phyloP scores from a whole-genome alignment of 1,284 basidiomycete genomes.

The Neonothopanus nambi region DNA sequence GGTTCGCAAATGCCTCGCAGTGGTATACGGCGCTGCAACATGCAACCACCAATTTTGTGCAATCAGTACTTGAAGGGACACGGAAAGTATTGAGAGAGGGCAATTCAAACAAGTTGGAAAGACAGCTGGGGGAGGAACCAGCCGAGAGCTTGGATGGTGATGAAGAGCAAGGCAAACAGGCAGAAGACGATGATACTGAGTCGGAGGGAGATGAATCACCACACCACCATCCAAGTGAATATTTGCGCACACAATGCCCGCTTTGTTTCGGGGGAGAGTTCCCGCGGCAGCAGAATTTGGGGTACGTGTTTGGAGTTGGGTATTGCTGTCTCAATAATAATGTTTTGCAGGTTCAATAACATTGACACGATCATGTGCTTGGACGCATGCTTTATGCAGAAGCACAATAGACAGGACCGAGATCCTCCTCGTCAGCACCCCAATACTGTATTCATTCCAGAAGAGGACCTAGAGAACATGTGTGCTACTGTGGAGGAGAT shows the following conservation, averaged over 20 bases:
- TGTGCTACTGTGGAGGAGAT: constrained; percentile 12
- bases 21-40: not conserved
- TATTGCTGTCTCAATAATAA: no score
- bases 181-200: no score
- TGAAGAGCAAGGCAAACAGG: no score
- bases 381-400: constrained; percentile 20
- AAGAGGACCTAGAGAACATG: constrained; percentile 6
- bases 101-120: no score
- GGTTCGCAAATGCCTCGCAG: not conserved
- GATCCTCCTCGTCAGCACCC: constrained; percentile 12
- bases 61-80: no score
- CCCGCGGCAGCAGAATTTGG: not conserved
- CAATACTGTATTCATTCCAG: constrained; percentile 21
- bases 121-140: no score
- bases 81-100: not conserved
- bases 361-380: constrained; percentile 7
- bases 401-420: constrained; percentile 10
- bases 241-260: constrained; percentile 5
- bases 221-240: not conserved
- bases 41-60: not conserved
- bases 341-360: no score
- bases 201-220: no score
- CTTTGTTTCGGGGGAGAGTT: constrained; percentile 7
- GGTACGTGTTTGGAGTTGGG: not conserved
- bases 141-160: no score